Evolutionary conservation across 2,329 filamentous ascomycete species (phyloP).

Genomic region (Chaetomiaceae sp.): DNA sequence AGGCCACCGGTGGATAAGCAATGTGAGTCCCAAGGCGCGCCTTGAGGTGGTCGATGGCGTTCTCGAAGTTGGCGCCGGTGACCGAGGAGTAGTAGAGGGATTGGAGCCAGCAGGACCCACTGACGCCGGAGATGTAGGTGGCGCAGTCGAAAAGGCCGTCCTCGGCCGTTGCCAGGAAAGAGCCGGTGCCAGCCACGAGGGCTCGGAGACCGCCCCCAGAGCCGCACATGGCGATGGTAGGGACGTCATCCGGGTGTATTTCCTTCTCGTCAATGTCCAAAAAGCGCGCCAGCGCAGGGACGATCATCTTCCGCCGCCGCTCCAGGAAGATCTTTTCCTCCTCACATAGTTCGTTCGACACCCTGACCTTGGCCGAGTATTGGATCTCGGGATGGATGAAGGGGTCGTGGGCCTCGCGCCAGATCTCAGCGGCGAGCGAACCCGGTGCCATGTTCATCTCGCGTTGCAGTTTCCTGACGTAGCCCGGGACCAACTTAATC

Average conservation of each 20-base stretch:
- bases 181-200: constrained; percentile 84
- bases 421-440: constrained; percentile 87
- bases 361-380: constrained; percentile 74
- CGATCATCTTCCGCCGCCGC: constrained; percentile 64
- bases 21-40: constrained; percentile 81
- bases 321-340: constrained; percentile 75
- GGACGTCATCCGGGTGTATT: constrained; percentile 89
- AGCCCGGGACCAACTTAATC: constrained; percentile 70
- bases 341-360: constrained; percentile 74
- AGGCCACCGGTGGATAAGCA: constrained; percentile 81
- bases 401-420: constrained; percentile 84
- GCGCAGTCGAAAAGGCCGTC: constrained; percentile 89
- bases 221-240: constrained; percentile 87
- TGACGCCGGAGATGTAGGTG: constrained; percentile 93
- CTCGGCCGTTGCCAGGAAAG: constrained; percentile 76
- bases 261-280: constrained; percentile 72
- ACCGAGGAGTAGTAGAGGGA: constrained; percentile 81
- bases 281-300: constrained; percentile 74
- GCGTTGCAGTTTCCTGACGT: constrained; percentile 75
- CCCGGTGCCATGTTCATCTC: constrained; percentile 86
- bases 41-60: constrained; percentile 80
- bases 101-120: constrained; percentile 94
- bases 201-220: constrained; percentile 89
- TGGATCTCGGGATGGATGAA: constrained; percentile 80
- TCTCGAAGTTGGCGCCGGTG: constrained; percentile 60